These are phyloP conservation scores for Kwoniella shivajii DNA, from an alignment of 1,284 basidiomycete species.

Conservation along the genomic window DNA sequence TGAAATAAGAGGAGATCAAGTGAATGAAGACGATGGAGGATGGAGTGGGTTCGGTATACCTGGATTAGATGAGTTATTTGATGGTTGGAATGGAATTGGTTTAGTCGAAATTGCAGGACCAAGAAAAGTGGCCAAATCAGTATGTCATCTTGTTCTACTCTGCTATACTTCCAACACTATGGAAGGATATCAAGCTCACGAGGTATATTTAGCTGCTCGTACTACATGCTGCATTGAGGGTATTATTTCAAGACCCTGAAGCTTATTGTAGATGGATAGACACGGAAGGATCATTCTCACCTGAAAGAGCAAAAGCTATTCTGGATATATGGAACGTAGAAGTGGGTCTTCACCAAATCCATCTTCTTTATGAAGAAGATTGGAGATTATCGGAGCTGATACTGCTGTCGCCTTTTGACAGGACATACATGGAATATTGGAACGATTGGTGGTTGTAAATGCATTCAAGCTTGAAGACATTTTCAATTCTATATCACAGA, in stretches of 20 bases:
- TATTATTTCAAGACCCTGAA: conserved; percentile 22
- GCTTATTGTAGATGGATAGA: conserved; percentile 49
- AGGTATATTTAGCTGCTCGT: conserved; percentile 37
- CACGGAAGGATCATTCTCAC: conserved; percentile 46
- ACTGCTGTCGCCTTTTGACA: conserved; percentile 2
- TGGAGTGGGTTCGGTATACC: conserved; percentile 43
- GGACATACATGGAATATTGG: conserved; percentile 29
- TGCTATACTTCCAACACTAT: background rate
- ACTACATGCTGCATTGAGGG: conserved; percentile 40
- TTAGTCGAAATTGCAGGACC: conserved; percentile 46
- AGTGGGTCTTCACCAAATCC: conserved; percentile 30
- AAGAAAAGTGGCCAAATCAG: conserved; percentile 45
- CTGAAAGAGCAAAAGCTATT: conserved; percentile 37
- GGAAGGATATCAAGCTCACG: background rate
- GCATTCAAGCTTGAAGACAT: conserved; percentile 39
- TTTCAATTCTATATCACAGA: conserved; percentile 10
- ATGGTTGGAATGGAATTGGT: conserved; percentile 35
- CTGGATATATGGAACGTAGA: conserved; percentile 29
- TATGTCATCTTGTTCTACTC: conserved; percentile 22
- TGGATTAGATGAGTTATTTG: conserved; percentile 34
- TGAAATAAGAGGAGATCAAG: background rate
- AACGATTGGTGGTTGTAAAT: conserved; percentile 34
- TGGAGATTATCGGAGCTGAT: too few species aligned
- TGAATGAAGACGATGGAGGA: conserved; percentile 10
- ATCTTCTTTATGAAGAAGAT: too few species aligned